Conservation (phyloP, 208 protist species). For the Novymonas esmeraldas region DNA sequence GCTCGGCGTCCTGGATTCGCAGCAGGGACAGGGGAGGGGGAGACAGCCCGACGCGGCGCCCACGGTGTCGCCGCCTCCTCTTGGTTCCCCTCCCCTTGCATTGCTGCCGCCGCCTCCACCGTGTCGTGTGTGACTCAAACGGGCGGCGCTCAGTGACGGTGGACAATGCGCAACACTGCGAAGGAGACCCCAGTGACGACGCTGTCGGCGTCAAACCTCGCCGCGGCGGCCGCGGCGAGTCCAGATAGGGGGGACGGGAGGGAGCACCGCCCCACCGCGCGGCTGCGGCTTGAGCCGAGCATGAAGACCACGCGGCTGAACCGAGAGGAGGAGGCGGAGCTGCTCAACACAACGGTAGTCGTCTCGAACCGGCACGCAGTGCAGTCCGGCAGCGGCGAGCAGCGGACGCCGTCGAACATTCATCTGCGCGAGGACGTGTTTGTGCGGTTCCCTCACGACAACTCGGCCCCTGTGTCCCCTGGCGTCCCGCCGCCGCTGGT, state of each 20-base stretch:
- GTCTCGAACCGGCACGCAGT: neutral
- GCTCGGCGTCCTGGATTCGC: too few species aligned
- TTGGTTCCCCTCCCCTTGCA: too few species aligned
- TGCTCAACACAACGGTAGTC: conserved; percentile 20
- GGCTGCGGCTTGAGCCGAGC: neutral
- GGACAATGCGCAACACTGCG: neutral
- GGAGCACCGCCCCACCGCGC: neutral
- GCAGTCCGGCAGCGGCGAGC: conserved; percentile 5
- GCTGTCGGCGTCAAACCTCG: neutral
- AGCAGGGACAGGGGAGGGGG: too few species aligned
- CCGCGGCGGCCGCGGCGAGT: neutral
- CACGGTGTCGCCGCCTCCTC: too few species aligned
- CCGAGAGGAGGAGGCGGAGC: conserved; percentile 9
- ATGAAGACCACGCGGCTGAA: conserved; percentile 5
- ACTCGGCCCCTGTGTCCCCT: neutral
- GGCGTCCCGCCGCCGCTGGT: neutral
- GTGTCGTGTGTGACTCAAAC: neutral
- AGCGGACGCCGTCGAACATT: conserved; percentile 14
- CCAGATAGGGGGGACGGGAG: neutral
- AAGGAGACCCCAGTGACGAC: neutral
- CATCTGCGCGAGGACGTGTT: conserved; percentile 23
- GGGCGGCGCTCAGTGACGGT: too few species aligned
- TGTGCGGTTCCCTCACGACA: conserved; percentile 9
- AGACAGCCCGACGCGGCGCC: too few species aligned
- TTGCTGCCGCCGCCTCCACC: too few species aligned